Evolutionary conservation across 2,329 filamentous ascomycete genomes (phyloP), one percentile per base, ranked within the genome.

Genomic region (Colletotrichum destructivum): DNA sequence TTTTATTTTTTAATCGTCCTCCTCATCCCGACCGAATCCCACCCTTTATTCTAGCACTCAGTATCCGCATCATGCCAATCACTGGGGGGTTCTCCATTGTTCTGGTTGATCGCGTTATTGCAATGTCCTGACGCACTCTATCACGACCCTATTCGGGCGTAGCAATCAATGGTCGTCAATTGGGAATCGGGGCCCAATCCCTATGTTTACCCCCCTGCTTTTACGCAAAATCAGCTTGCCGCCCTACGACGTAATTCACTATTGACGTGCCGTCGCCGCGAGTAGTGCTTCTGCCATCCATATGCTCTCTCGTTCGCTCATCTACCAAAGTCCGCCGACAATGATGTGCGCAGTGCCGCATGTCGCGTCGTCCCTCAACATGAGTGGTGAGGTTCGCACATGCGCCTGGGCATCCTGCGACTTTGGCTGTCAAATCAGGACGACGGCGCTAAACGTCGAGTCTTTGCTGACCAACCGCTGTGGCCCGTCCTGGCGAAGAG

Each of bases 391-490:
- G 23, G 62, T 61, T 56, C 46, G 60, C 66, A 44, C 18, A 51
- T 64, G 60, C 23, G 65, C 65, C 59, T 71, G 46, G 47, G 40
- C 59, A 54, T 56, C n/a, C 65, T 63, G 65, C 51, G 16, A 63
- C 26, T 46, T 38, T 59, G 26, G 54, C 44, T 46, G 40, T 69
- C 65, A 49, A 71, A 69, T 71, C 69, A 54, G 54, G 47, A 13
- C 18, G 21, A 26, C 65, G 42, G 69, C 69, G 65, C 69, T 71
- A 71, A 63, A 69, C 52, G 31, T 51, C 64, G 46, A 63, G 52
- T 21, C 23, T 35, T 52, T 21, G 68, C 52, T 26, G 52, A 54
- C 69, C 69, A 71, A 69, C 69, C 65, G 64, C 57, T 38, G 18
- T 42, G 63, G 21, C 46, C 57, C 44, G 38, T 46, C 56, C 44